A percentile compares a stretch with the other conserved stretches of the same genome.
Evolutionary conservation across 75 land plant species (phyloP).

Genomic region (Selaginella tamariscina): DNA sequence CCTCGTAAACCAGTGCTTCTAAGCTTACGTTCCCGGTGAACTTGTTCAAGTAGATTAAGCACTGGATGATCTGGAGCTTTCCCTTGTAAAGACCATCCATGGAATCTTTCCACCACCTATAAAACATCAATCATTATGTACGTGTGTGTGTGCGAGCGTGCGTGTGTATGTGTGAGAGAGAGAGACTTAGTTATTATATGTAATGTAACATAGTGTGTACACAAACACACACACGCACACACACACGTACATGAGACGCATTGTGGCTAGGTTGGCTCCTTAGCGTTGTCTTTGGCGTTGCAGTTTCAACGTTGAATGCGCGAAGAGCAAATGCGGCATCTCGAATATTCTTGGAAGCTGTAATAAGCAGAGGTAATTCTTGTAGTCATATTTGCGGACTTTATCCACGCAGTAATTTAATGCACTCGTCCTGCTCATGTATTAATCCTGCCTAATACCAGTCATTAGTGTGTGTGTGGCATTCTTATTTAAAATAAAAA

Average conservation of each 20-base stretch:
- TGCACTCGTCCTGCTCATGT: background rate
- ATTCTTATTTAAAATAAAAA: too few species aligned
- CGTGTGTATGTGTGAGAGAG: too few species aligned
- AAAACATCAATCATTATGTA: too few species aligned
- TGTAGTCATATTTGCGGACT: conserved; percentile 61
- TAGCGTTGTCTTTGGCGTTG: conserved; percentile 59
- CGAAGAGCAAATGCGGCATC: conserved; percentile 84
- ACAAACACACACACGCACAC: too few species aligned
- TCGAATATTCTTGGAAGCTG: conserved; percentile 59
- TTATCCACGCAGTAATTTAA: background rate
- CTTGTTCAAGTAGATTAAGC: conserved; percentile 51
- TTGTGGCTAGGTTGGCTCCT: conserved; percentile 65
- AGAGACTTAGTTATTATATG: too few species aligned
- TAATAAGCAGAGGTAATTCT: conserved; percentile 75
- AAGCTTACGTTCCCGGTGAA: conserved; percentile 48
- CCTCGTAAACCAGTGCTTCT: conserved; percentile 82
- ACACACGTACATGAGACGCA: conserved; percentile 80
- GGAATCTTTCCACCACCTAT: conserved; percentile 98
- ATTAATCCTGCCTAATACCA: too few species aligned
- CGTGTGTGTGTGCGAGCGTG: too few species aligned
- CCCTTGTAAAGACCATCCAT: conserved; percentile 61
- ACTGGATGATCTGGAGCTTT: conserved; percentile 59
- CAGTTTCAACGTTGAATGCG: conserved; percentile 93
- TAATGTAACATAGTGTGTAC: too few species aligned
- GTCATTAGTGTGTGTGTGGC: too few species aligned